A percentile compares a stretch with the other conserved stretches of the same genome.
These are phyloP conservation scores for Pseudogymnoascus destructans DNA, from an alignment of 2,329 filamentous ascomycete genomes.

Conservation along the genomic window DNA sequence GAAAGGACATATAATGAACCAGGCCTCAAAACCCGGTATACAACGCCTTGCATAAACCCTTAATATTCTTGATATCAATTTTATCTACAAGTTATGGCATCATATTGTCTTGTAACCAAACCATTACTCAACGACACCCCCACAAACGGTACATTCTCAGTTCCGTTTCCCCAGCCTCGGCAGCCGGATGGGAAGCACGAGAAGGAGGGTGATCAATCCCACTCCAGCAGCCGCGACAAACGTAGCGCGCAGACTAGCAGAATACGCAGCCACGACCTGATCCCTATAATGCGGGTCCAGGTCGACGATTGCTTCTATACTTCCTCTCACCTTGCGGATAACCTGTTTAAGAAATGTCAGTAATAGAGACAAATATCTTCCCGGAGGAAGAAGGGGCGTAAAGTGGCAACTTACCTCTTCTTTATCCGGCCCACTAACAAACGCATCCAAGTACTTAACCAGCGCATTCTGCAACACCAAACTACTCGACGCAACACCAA, in stretches of 20 bases:
- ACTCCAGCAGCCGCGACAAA: conserved; percentile 34
- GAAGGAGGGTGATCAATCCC: conserved; percentile 33
- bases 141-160: conserved; percentile 13
- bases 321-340: conserved; percentile 38
- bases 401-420: conserved; percentile 25
- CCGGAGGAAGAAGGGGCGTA: not conserved
- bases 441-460: conserved; percentile 41
- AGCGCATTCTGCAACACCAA: conserved; percentile 63
- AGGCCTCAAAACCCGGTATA: not conserved
- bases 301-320: conserved; percentile 39
- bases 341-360: conserved; percentile 26
- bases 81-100: not conserved
- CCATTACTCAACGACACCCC: not conserved
- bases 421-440: conserved; percentile 47
- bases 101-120: not conserved
- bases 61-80: not conserved
- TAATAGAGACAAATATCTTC: not conserved
- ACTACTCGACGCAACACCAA: conserved; percentile 60
- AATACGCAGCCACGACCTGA: conserved; percentile 44
- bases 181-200: conserved; percentile 40
- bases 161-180: conserved; percentile 37
- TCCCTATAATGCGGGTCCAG: conserved; percentile 34
- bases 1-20: not conserved
- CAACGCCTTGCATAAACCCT: not conserved
- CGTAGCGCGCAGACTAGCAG: conserved; percentile 34